phyloP scores from a whole-genome alignment of 2,329 filamentous ascomycete genomes.

The Orbilia javanica region DNA sequence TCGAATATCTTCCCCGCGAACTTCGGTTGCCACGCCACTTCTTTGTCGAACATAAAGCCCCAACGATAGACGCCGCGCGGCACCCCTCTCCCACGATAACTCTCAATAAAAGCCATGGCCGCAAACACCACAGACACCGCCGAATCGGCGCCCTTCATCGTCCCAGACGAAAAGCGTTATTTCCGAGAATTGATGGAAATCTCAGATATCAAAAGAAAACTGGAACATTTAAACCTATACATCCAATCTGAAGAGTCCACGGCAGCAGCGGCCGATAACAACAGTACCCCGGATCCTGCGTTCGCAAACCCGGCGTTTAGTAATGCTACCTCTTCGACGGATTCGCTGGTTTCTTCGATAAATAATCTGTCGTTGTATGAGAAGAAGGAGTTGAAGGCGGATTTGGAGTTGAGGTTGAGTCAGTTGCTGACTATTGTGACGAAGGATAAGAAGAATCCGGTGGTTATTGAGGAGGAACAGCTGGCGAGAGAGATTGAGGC shows the following conservation, averaged over 20 bases:
- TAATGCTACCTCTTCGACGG: slow-evolving; percentile 37
- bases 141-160: slow-evolving; percentile 56
- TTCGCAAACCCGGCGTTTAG: slow-evolving; percentile 51
- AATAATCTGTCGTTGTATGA: slow-evolving; percentile 44
- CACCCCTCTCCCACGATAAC: background rate
- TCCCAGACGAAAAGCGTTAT: slow-evolving; percentile 54
- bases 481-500: slow-evolving; percentile 43
- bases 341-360: slow-evolving; percentile 50
- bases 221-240: slow-evolving; percentile 44
- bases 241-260: slow-evolving; percentile 53
- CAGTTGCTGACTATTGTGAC: slow-evolving; percentile 50
- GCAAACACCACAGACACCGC: slow-evolving; percentile 40
- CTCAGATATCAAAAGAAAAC: slow-evolving; percentile 39
- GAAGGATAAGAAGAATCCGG: slow-evolving; percentile 54
- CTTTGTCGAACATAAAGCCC: background rate
- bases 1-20: background rate
- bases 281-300: background rate
- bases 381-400: slow-evolving; percentile 52
- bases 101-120: slow-evolving; percentile 24
- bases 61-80: background rate
- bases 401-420: slow-evolving; percentile 49
- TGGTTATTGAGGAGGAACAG: slow-evolving; percentile 48
- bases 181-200: slow-evolving; percentile 53
- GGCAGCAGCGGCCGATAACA: background rate
- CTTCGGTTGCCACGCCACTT: background rate